Conservation (phyloP, 768 basidiomycete genomes). For the Mycena rosella region DNA sequence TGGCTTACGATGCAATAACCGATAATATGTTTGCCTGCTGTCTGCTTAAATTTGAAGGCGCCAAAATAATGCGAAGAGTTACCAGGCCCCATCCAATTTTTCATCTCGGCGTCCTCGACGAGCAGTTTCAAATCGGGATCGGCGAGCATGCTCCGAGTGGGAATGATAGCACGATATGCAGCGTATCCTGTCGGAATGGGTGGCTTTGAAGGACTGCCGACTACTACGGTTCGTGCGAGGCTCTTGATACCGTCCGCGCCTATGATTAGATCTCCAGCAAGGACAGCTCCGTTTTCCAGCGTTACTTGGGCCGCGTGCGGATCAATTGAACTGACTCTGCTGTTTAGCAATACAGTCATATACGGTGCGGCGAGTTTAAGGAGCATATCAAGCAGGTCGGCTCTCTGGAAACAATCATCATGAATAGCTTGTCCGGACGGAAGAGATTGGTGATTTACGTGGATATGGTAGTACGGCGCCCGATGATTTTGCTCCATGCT, state of each 20-base stretch:
- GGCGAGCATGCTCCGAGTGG: neutral
- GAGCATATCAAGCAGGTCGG: too few relatives aligned
- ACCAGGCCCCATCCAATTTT: neutral
- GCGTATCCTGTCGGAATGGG: neutral
- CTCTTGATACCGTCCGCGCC: neutral
- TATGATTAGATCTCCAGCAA: neutral
- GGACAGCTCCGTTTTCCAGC: neutral
- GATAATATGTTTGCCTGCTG: neutral
- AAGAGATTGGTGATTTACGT: conserved; percentile 41
- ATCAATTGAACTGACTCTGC: neutral
- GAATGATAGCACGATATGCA: neutral
- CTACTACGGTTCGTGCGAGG: neutral
- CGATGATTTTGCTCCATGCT: conserved; percentile 45
- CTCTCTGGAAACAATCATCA: too few relatives aligned
- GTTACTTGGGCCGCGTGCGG: neutral
- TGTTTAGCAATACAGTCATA: too few relatives aligned
- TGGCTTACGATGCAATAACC: neutral
- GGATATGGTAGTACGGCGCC: conserved; percentile 51
- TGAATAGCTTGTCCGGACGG: neutral
- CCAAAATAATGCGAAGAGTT: too few relatives aligned
- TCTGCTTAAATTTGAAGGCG: too few relatives aligned
- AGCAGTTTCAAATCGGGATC: neutral
- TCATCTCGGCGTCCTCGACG: neutral
- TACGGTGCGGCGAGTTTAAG: too few relatives aligned
- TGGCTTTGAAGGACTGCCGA: neutral